Base-by-base conservation (phyloP, 495 filamentous ascomycete genomes). In the Hypoxylon rickii region DNA sequence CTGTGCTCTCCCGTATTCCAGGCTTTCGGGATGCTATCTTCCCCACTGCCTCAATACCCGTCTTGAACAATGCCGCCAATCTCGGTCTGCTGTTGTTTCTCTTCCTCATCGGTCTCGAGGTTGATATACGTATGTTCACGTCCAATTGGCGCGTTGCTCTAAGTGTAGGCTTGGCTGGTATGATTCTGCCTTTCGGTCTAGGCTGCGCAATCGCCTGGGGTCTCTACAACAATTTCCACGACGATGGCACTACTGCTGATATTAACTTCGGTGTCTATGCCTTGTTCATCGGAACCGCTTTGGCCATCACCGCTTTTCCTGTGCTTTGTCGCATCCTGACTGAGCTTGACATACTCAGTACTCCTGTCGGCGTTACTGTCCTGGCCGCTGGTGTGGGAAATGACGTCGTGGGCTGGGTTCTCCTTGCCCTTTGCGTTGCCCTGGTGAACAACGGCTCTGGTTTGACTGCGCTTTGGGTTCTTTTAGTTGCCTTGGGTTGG, bases 281-380 rank as follows among this genome's bases (percentile, higher is more conserved):
- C 66, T 83, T 98, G 20, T 98, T 98, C 69, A 89, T 98, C 60
- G 94, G 91, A 66, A 90, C 96, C 34, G 94, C 94, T 2, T 86
- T 98, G 75, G 86, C 90, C 7, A 98, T 98, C 67, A 98, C 94
- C 3, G 94, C 93, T 22, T 98, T 98, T 65, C 93, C 93, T 0
- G 93, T 98, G 1, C 82, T 97, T 17, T 96, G 93, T 66, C 89
- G 94, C 55, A 98, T 98, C 53, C 74, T 98, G 52, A 92, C 89
- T 4, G 94, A 97, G 73, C 79, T 97, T 56, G 96, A 97, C 58
- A 76, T 98, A 41, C 83, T 98, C 11, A 76, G 80, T 29, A 94
- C 90, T 2, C 79, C 86, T 7, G 94, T 97, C 12, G 94, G 94
- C 55, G 83, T 96, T 22, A 95, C 95, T 36, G 89, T 93, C 21